Conservation (phyloP, 2,329 filamentous ascomycete species). For the Aspergillus ochraceus region DNA sequence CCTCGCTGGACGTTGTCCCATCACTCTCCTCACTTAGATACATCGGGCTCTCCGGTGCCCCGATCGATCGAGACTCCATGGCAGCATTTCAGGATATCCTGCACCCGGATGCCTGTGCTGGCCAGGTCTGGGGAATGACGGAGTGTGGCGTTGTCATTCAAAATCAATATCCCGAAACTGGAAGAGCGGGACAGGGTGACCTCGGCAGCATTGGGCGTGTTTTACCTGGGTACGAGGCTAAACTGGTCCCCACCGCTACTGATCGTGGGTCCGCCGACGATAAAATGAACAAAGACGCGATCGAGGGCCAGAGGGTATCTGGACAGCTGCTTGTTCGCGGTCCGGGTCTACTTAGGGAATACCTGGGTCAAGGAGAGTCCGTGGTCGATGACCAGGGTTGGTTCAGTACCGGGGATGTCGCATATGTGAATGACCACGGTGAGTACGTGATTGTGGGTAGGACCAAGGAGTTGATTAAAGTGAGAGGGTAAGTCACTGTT, state of each 20-base stretch:
- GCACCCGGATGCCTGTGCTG: constrained; percentile 35
- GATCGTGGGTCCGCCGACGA: neutral
- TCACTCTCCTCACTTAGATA: constrained; percentile 39
- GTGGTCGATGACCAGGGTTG: constrained; percentile 27
- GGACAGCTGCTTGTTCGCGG: constrained; percentile 39
- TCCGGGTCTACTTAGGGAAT: constrained; percentile 26
- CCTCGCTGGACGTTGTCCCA: constrained; percentile 1
- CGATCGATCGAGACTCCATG: constrained; percentile 38
- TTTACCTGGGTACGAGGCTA: constrained; percentile 34
- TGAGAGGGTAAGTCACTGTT: constrained; percentile 27
- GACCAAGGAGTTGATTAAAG: constrained; percentile 41
- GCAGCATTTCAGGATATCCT: constrained; percentile 38
- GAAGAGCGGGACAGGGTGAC: constrained; percentile 25
- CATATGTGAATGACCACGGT: constrained; percentile 18
- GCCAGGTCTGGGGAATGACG: constrained; percentile 53
- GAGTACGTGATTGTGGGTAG: constrained; percentile 33
- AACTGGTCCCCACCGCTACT: constrained; percentile 19
- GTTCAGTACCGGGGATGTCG: constrained; percentile 37
- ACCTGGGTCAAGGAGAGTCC: constrained; percentile 22
- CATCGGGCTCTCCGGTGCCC: constrained; percentile 46
- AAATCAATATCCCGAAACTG: constrained; percentile 15
- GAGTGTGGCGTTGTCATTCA: constrained; percentile 45
- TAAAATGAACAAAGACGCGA: neutral
- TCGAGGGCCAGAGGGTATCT: constrained; percentile 3
- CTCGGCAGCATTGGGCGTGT: constrained; percentile 46